Conservation (phyloP, 257 asterid species). For the Datura wrightii region DNA sequence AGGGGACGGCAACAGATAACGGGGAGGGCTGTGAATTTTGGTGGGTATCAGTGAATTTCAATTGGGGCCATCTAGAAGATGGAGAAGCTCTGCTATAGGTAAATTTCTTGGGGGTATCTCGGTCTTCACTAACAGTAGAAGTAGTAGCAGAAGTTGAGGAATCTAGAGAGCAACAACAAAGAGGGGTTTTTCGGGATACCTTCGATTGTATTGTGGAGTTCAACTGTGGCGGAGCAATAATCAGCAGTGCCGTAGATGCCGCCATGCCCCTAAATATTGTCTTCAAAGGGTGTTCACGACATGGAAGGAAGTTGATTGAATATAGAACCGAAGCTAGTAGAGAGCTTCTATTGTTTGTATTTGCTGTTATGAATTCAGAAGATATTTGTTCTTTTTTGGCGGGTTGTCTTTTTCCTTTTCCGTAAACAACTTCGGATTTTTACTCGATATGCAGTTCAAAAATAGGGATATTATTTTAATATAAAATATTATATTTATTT, state of each 20-base stretch:
- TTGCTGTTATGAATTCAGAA: not conserved
- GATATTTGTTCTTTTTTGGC: conserved; percentile 24
- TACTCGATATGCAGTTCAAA: too few species aligned
- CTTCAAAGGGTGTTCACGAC: not conserved
- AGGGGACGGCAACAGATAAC: conserved; percentile 35
- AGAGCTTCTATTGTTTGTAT: not conserved
- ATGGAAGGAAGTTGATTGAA: not conserved
- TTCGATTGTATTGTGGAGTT: conserved; percentile 50
- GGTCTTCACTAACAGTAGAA: conserved; percentile 44
- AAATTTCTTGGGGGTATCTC: conserved; percentile 59
- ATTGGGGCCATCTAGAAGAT: conserved; percentile 92
- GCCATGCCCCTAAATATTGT: conserved; percentile 47
- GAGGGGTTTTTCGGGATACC: conserved; percentile 39
- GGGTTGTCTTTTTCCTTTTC: too few species aligned
- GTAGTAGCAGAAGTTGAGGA: conserved; percentile 56
- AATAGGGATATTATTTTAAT: too few species aligned
- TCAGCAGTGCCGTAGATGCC: conserved; percentile 53
- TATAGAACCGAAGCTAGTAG: not conserved
- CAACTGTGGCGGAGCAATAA: conserved; percentile 54
- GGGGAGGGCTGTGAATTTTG: conserved; percentile 33
- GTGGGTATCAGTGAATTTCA: conserved; percentile 57
- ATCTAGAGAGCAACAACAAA: conserved; percentile 47
- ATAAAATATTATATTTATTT: too few species aligned
- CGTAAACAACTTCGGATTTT: too few species aligned
- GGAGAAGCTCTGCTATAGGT: conserved; percentile 90